Evolutionary conservation across 1,139 yeast genomes (phyloP).

Genomic region (Geotrichum reessii): DNA sequence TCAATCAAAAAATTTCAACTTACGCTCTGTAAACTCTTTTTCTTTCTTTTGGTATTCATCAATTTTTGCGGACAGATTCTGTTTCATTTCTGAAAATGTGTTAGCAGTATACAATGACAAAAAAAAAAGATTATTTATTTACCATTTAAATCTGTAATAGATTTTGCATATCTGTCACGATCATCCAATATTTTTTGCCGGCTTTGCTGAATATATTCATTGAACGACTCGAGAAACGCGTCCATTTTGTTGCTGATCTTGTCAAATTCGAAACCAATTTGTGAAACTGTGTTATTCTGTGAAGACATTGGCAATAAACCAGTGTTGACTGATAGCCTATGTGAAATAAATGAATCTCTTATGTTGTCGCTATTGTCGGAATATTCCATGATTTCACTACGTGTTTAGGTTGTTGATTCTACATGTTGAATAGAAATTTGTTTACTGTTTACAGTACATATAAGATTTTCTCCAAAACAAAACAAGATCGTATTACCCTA

Average conservation of each 20-base stretch:
- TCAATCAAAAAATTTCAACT: background rate
- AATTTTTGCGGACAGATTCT: conserved; percentile 25
- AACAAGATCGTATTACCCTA: background rate
- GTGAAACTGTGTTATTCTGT: conserved; percentile 20
- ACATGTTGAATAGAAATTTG: background rate
- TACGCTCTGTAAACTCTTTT: conserved; percentile 20
- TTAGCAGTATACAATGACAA: too few relatives aligned
- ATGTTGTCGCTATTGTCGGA: background rate
- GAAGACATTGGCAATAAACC: background rate
- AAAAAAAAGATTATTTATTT: background rate
- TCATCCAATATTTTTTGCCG: conserved; percentile 26
- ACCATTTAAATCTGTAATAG: conserved; percentile 24
- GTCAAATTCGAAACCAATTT: conserved; percentile 27
- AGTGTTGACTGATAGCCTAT: background rate
- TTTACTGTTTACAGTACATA: background rate
- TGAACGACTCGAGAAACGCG: conserved; percentile 27
- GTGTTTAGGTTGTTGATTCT: background rate
- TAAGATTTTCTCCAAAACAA: background rate
- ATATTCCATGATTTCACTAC: background rate
- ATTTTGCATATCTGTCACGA: conserved; percentile 24
- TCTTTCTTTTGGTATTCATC: conserved; percentile 27
- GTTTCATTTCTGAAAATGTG: conserved; percentile 22
- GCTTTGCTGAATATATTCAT: conserved; percentile 24
- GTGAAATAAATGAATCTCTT: background rate
- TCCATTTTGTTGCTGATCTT: conserved; percentile 27